Conservation (phyloP, 1,139 yeast genomes). For the Kodamaea arcana region DNA sequence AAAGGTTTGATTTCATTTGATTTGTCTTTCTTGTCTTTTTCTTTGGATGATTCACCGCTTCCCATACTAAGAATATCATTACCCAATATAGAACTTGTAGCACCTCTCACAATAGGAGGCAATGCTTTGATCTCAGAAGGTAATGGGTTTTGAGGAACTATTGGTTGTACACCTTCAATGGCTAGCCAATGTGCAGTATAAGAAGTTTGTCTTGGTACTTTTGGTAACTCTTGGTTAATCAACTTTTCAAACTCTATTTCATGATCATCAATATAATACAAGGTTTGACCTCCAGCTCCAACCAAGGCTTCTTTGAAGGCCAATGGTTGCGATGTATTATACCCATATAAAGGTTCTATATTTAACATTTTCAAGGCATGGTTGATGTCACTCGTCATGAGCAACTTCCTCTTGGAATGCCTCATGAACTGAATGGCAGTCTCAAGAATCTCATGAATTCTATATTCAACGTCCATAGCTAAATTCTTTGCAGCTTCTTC, state of each 20-base stretch:
- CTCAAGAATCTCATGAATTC: slow-evolving; percentile 91
- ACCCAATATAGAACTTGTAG: slow-evolving; percentile 49
- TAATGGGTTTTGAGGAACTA: slow-evolving; percentile 94
- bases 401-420: slow-evolving; percentile 79
- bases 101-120: slow-evolving; percentile 69
- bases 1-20: slow-evolving; percentile 84
- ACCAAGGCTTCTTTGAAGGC: slow-evolving; percentile 77
- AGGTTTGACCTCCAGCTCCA: slow-evolving; percentile 85
- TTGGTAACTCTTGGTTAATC: slow-evolving; percentile 91
- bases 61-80: slow-evolving; percentile 35
- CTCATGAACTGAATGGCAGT: slow-evolving; percentile 96
- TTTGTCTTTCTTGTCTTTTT: slow-evolving; percentile 38
- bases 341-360: slow-evolving; percentile 83
- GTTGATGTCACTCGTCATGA: slow-evolving; percentile 78
- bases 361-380: slow-evolving; percentile 81
- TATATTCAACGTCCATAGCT: slow-evolving; percentile 98
- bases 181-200: slow-evolving; percentile 99
- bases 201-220: slow-evolving; percentile 87
- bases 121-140: slow-evolving; percentile 65
- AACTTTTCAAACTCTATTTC: slow-evolving; percentile 93
- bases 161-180: slow-evolving; percentile 97
- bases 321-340: slow-evolving; percentile 59
- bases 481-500: slow-evolving; percentile 92
- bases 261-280: slow-evolving; percentile 85
- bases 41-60: slow-evolving; percentile 15